These are phyloP conservation scores for Solanum hybrid DNA, from an alignment of 305 asterid genomes.

Conservation along the genomic window DNA sequence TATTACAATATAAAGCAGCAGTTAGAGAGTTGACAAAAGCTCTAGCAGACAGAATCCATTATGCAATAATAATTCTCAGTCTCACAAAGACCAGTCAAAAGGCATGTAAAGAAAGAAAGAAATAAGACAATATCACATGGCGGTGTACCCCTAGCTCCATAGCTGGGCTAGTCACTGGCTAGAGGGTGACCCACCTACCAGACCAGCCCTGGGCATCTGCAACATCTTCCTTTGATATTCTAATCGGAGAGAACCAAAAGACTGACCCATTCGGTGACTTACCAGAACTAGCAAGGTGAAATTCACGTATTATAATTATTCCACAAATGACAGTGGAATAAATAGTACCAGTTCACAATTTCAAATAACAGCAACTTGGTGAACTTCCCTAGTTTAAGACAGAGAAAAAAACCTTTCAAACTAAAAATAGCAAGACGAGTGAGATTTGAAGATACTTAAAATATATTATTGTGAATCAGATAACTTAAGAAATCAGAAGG, in stretches of 20 bases:
- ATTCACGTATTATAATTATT: neutral
- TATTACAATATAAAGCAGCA: neutral
- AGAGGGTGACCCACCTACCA: neutral
- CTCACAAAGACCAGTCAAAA: neutral
- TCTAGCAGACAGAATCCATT: neutral
- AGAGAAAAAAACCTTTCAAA: neutral
- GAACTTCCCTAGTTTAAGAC: neutral
- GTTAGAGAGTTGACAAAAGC: neutral
- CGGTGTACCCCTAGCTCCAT: neutral
- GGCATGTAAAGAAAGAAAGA: neutral
- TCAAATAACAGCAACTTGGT: neutral
- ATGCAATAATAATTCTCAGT: neutral
- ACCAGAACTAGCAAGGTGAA: neutral
- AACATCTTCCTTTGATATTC: neutral
- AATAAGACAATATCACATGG: neutral
- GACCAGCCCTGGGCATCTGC: neutral
- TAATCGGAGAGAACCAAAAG: neutral
- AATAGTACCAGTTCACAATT: neutral
- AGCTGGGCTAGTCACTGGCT: neutral
- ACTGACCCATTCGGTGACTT: neutral
- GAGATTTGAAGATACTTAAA: neutral
- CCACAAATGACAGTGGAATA: neutral
- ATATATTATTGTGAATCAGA: neutral
- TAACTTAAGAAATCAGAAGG: neutral
- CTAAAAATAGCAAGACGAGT: neutral